Percentiles rank a stretch among this genome's conserved stretches.
phyloP scores from a whole-genome alignment of 2,329 filamentous ascomycete species.

The Aspergillus aculeatinus region DNA sequence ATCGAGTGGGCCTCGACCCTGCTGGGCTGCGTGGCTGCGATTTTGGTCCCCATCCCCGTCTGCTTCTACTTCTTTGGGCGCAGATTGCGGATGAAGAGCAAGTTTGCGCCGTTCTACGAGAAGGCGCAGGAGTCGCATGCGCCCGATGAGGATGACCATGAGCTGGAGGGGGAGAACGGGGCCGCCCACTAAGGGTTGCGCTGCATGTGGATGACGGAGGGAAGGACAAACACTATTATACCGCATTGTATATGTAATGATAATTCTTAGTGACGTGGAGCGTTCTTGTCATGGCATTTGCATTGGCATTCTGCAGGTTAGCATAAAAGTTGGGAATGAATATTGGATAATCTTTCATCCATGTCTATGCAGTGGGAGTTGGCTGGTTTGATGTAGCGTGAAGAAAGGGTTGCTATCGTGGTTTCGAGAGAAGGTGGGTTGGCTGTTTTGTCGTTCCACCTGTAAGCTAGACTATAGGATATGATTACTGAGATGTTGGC shows the following conservation, averaged over 20 bases:
- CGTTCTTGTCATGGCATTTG: neutral
- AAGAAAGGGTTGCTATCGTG: no score
- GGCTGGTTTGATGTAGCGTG: no score
- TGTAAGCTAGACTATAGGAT: neutral
- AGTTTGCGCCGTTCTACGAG: conserved; percentile 11
- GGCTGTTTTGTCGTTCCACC: no score
- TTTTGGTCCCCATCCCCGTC: conserved; percentile 40
- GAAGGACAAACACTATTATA: neutral
- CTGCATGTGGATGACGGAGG: neutral
- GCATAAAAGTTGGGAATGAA: neutral
- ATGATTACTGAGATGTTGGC: neutral
- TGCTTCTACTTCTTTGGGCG: conserved; percentile 32
- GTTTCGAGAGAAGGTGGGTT: no score
- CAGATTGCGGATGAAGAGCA: conserved; percentile 19
- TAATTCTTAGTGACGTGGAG: neutral
- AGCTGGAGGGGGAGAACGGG: neutral
- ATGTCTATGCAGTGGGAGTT: no score
- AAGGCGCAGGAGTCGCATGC: conserved; percentile 7
- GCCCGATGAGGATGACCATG: conserved; percentile 24
- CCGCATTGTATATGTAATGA: neutral
- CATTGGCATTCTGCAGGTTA: neutral
- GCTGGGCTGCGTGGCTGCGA: conserved; percentile 35
- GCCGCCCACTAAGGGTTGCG: neutral
- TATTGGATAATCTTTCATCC: neutral
- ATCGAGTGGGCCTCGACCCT: conserved; percentile 42